Base-by-base conservation (phyloP, 164 flowering plant genomes). In the Nymphaea colorata region DNA sequence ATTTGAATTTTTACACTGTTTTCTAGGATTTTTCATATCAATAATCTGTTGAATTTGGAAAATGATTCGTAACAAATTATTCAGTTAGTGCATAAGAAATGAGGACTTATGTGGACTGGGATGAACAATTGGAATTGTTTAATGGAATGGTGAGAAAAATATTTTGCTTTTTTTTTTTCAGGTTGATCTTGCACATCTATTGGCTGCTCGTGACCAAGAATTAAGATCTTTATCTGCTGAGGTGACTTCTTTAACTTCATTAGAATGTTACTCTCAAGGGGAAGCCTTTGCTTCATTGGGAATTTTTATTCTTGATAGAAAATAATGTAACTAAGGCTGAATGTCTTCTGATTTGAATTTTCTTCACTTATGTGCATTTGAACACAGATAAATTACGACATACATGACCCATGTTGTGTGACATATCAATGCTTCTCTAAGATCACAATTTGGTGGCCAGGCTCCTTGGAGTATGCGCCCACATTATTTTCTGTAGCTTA, bases 151-250 rank as follows among this genome's bases (percentile, higher is more conserved):
- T 4, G 36, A 25, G 36, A 47, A 66, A 61, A 62, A 44, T 11
- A 15, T 16, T n/a, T 42, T 61, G 17, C 71, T 60, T 4, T 47
- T 76, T 51, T 41, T 71, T 72, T 61, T 78, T 69, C 81, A 95
- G 98, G 99, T 90, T 80, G 99, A 95, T 85, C 94, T 95, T 67
- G 97, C 94, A 55, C 99, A 95, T 81, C 75, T 92, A 17, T 83
- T 95, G 76, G 98, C 98, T 66, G 88, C 97, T 73, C 98, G 99
- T 64, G 99, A 95, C 74, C 99, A 95, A 69, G 99, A 95, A 80
- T 69, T 92, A 45, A 87, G 98, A 63, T 86, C 99, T 41, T 76
- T 92, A 73, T 84, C 97, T 74, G 99, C 97, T 67, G 99, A 95
- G 99, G 99, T 92, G 55, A 47, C 55, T 47, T 47, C 55, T 14